A percentile compares a stretch with the other conserved stretches of the same genome.
These are phyloP conservation scores for Sporisorium scitamineum DNA, from an alignment of 1,284 basidiomycete species.

Conservation along the genomic window DNA sequence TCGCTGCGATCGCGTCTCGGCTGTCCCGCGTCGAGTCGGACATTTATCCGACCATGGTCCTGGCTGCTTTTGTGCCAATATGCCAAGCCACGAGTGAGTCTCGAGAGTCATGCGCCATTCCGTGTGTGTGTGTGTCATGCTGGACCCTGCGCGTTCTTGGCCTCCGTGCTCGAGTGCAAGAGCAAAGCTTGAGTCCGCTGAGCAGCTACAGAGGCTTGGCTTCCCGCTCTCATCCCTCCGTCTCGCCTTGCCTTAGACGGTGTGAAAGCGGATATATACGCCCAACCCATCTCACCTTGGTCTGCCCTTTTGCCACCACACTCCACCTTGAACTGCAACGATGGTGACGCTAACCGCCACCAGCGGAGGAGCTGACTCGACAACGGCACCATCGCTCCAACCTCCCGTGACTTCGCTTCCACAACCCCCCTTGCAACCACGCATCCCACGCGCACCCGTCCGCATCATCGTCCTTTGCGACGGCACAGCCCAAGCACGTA, in stretches of 20 bases:
- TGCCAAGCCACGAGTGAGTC: not conserved
- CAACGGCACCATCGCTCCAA: not conserved
- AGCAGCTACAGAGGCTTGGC: not conserved
- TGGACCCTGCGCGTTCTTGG: not conserved
- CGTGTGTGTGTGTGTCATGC: not conserved
- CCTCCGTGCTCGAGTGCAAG: not conserved
- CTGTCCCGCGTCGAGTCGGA: not conserved
- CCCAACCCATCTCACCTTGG: not conserved
- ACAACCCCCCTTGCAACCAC: constrained; percentile 27
- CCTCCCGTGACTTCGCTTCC: constrained; percentile 3
- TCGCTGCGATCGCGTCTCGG: not conserved
- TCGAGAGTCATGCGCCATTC: too few relatives aligned
- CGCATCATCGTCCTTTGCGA: constrained; percentile 58
- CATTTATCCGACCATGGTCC: not conserved
- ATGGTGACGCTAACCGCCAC: not conserved
- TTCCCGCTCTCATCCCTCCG: not conserved
- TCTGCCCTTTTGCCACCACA: not conserved
- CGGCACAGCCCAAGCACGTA: constrained; percentile 52
- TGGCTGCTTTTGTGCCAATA: not conserved
- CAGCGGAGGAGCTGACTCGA: not conserved
- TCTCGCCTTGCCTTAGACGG: too few relatives aligned
- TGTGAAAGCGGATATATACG: not conserved
- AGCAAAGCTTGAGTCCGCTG: not conserved
- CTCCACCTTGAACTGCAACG: not conserved
- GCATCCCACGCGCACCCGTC: constrained; percentile 31